Conservation (phyloP, 2,329 filamentous ascomycete genomes). For the Sporothrix globosa region DNA sequence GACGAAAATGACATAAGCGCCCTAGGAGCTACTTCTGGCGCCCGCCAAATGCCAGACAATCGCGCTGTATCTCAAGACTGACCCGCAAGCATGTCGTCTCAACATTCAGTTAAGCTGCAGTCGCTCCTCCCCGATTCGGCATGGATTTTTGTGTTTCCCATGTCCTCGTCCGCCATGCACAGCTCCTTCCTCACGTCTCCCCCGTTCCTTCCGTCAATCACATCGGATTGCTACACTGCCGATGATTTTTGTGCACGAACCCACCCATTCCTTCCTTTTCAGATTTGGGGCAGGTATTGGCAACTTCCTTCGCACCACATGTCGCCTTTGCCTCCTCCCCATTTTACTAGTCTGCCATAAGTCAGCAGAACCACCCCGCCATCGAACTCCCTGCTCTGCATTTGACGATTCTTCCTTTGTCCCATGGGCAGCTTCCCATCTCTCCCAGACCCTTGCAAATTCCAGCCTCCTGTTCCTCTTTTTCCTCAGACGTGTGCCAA, state of each 20-base stretch:
- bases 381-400: neutral
- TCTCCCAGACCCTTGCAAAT: neutral
- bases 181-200: neutral
- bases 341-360: constrained; percentile 5
- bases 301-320: neutral
- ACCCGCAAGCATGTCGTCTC: neutral
- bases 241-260: neutral
- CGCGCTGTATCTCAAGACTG: neutral
- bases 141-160: neutral
- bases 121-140: constrained; percentile 23
- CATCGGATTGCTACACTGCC: constrained; percentile 1
- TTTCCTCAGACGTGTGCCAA: no score
- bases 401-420: neutral
- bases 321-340: neutral
- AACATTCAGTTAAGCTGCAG: neutral
- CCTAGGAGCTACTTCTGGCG: neutral
- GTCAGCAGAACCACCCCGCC: constrained; percentile 22
- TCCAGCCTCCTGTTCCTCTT: neutral
- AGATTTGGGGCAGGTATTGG: neutral
- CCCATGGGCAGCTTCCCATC: neutral
- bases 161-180: neutral
- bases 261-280: constrained; percentile 3
- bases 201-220: constrained; percentile 3
- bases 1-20: constrained; percentile 23
- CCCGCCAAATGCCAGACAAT: neutral